A percentile compares a stretch with the other conserved stretches of the same genome.
Conservation (phyloP, 2,329 filamentous ascomycete genomes). For the Epichloe brachyelytri region DNA sequence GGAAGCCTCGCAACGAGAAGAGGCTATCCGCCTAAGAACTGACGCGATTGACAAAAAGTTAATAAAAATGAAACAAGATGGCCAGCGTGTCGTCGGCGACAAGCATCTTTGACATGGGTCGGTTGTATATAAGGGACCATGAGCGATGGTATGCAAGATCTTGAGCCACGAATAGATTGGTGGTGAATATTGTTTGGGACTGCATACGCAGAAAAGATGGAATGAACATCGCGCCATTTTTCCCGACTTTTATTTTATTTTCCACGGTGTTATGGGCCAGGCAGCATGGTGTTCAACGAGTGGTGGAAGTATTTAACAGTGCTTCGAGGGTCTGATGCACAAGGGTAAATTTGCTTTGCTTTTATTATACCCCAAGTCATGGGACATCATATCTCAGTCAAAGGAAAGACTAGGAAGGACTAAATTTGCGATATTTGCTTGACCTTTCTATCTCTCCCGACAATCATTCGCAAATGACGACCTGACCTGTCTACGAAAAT, state of each 20-base stretch:
- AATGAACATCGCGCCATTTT: background rate
- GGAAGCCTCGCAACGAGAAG: conserved; percentile 42
- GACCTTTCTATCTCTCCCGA: conserved; percentile 47
- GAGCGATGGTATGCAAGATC: background rate
- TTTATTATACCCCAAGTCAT: conserved; percentile 1
- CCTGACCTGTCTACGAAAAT: conserved; percentile 37
- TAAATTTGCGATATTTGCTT: conserved; percentile 1
- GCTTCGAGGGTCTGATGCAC: background rate
- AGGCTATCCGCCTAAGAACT: conserved; percentile 37
- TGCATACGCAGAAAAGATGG: background rate
- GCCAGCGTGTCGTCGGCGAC: conserved; percentile 40
- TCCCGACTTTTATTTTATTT: background rate
- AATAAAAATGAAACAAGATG: conserved; percentile 41
- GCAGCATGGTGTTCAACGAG: conserved; percentile 2
- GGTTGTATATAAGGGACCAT: background rate
- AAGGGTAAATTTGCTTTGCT: background rate
- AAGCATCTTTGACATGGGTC: conserved; percentile 12
- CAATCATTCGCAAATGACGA: conserved; percentile 48
- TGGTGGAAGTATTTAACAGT: background rate
- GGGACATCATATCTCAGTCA: background rate
- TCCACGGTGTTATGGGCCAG: background rate
- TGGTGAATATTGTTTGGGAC: background rate
- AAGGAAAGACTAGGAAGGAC: background rate
- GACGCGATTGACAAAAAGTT: conserved; percentile 43
- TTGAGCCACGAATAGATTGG: background rate